Evolutionary conservation across 176 grass and related monocot species (phyloP).

Genomic region (Hyparrhenia diplandra): DNA sequence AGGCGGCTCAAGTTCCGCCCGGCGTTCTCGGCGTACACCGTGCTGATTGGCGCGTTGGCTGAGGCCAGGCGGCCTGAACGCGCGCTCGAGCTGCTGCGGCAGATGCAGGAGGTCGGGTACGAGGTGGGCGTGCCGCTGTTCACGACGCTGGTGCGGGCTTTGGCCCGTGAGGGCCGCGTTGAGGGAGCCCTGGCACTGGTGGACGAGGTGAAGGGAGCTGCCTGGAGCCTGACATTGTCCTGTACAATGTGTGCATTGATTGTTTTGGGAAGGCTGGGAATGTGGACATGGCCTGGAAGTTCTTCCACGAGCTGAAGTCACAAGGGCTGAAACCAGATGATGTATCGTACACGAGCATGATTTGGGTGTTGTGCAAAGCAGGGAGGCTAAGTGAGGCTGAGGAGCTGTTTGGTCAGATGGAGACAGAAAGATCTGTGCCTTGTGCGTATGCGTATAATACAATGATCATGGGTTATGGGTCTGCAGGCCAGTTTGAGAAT

Average conservation of each 20-base stretch:
- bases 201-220: conserved; percentile 80
- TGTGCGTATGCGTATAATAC: conserved; percentile 85
- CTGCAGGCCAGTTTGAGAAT: conserved; percentile 60
- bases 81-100: conserved; percentile 67
- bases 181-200: conserved; percentile 52
- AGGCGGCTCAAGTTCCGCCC: conserved; percentile 78
- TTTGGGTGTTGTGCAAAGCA: conserved; percentile 79
- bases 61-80: conserved; percentile 53
- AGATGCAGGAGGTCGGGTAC: conserved; percentile 95
- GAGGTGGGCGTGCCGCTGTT: conserved; percentile 74
- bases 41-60: conserved; percentile 64
- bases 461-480: conserved; percentile 95
- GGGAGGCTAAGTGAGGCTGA: conserved; percentile 62
- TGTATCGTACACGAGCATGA: conserved; percentile 88
- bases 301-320: conserved; percentile 77
- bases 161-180: conserved; percentile 56
- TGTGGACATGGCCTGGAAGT: conserved; percentile 93
- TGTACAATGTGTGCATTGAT: conserved; percentile 92
- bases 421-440: conserved; percentile 50
- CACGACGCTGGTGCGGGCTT: conserved; percentile 64
- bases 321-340: conserved; percentile 75
- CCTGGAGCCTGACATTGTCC: conserved; percentile 60
- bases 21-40: conserved; percentile 76
- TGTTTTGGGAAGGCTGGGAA: conserved; percentile 91
- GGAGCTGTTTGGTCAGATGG: conserved; percentile 75